Conservation (phyloP, 805 yeast genomes). For the Wickerhamiella occidentalis region DNA sequence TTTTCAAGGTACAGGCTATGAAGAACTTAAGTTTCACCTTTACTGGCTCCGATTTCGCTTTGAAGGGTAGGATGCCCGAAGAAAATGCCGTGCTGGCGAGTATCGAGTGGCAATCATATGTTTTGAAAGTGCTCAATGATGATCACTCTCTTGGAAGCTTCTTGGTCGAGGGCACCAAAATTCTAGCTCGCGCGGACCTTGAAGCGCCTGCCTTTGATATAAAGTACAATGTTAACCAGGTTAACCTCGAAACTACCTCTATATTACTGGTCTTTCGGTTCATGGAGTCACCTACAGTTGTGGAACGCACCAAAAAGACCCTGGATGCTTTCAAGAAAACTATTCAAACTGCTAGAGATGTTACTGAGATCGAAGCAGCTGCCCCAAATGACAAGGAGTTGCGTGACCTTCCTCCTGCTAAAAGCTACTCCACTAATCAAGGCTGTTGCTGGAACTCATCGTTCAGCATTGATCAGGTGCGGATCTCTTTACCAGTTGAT, state of each 20-base stretch:
- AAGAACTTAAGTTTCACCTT: not conserved
- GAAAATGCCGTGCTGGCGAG: not conserved
- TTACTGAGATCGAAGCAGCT: not conserved
- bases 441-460: not conserved
- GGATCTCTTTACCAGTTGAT: constrained; percentile 10
- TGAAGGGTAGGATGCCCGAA: constrained; percentile 11
- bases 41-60: constrained; percentile 5
- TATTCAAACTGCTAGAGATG: not conserved
- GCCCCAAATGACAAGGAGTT: too few species aligned
- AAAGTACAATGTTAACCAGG: constrained; percentile 6
- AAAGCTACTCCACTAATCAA: too few species aligned
- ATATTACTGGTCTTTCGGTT: constrained; percentile 3
- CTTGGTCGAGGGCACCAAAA: constrained; percentile 1
- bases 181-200: constrained; percentile 10
- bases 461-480: not conserved
- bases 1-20: constrained; percentile 5
- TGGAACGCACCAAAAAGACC: not conserved
- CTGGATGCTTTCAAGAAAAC: not conserved
- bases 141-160: constrained; percentile 5
- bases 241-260: constrained; percentile 9
- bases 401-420: too few species aligned
- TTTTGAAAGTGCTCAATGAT: constrained; percentile 1
- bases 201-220: constrained; percentile 14
- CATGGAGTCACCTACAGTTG: not conserved
- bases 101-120: constrained; percentile 8